Conservation (phyloP, 306 rosid genomes). For the Geum urbanum region DNA sequence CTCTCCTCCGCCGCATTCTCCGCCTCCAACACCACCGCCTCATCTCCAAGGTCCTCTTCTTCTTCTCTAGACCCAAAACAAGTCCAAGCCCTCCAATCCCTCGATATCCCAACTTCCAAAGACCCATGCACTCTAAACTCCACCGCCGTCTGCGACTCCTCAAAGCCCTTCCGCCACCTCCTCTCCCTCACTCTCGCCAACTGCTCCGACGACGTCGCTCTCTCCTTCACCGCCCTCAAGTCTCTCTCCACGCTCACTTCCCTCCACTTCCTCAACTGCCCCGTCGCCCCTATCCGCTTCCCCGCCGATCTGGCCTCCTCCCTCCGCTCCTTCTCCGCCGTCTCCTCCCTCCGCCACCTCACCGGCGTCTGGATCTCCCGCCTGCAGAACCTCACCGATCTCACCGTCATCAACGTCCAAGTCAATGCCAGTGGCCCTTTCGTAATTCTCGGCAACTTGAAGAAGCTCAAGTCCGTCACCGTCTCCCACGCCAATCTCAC, state of each 20-base stretch:
- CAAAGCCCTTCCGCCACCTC: conserved; percentile 81
- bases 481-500: conserved; percentile 74
- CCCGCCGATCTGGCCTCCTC: conserved; percentile 65
- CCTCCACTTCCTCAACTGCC: conserved; percentile 77
- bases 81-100: conserved; percentile 74
- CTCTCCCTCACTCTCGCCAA: conserved; percentile 61
- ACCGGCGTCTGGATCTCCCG: conserved; percentile 84
- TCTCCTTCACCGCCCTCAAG: conserved; percentile 89
- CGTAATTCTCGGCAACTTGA: conserved; percentile 69
- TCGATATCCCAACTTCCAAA: conserved; percentile 70
- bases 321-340: conserved; percentile 69
- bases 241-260: conserved; percentile 72
- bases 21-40: too few species aligned
- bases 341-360: conserved; percentile 53
- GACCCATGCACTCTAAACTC: conserved; percentile 69
- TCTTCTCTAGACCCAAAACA: conserved; percentile 82
- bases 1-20: conserved; percentile 17
- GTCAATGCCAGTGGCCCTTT: conserved; percentile 67
- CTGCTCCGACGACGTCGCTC: conserved; percentile 67
- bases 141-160: conserved; percentile 62
- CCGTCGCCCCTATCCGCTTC: conserved; percentile 69
- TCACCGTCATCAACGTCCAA: conserved; percentile 47
- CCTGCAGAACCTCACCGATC: conserved; percentile 72
- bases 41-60: too few species aligned
- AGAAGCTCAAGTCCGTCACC: conserved; percentile 56